Evolutionary conservation across 1,284 basidiomycete species (phyloP).

Genomic region (Neolentinus lepideus): DNA sequence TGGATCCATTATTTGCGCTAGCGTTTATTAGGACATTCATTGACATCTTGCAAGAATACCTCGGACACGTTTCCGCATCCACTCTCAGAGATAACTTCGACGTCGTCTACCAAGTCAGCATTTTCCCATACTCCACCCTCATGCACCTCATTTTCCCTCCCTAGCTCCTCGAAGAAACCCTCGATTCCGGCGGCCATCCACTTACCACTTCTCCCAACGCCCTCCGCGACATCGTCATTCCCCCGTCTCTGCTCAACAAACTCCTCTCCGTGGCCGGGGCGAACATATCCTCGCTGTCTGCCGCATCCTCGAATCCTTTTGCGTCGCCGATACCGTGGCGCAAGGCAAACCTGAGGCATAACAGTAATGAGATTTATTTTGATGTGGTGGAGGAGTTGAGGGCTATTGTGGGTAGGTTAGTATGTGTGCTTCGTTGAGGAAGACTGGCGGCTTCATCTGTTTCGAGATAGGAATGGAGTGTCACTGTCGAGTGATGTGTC

Average conservation of each 20-base stretch:
- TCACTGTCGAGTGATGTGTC: slow-evolving; percentile 68
- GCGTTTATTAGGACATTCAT: slow-evolving; percentile 84
- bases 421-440: slow-evolving; percentile 5
- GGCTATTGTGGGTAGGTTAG: slow-evolving; percentile 79
- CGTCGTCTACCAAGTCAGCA: slow-evolving; percentile 84
- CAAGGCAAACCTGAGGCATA: slow-evolving; percentile 77
- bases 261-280: slow-evolving; percentile 34
- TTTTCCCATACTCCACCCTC: background rate
- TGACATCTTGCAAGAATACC: slow-evolving; percentile 82
- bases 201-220: slow-evolving; percentile 92
- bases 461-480: slow-evolving; percentile 56
- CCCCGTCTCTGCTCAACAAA: slow-evolving; percentile 81
- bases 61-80: slow-evolving; percentile 66
- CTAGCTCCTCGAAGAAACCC: slow-evolving; percentile 90
- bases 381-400: slow-evolving; percentile 84
- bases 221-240: slow-evolving; percentile 87
- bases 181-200: slow-evolving; percentile 88
- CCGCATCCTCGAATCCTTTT: slow-evolving; percentile 65
- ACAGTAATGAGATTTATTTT: slow-evolving; percentile 92
- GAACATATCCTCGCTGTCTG: slow-evolving; percentile 37
- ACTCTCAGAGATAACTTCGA: slow-evolving; percentile 93
- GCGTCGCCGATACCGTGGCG: slow-evolving; percentile 95
- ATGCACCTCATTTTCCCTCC: background rate
- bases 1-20: slow-evolving; percentile 87
- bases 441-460: background rate